A percentile compares a stretch with the other conserved stretches of the same genome.
These are phyloP conservation scores for Ascomycota sp. DNA, from an alignment of 2,329 filamentous ascomycete genomes.

Conservation along the genomic window DNA sequence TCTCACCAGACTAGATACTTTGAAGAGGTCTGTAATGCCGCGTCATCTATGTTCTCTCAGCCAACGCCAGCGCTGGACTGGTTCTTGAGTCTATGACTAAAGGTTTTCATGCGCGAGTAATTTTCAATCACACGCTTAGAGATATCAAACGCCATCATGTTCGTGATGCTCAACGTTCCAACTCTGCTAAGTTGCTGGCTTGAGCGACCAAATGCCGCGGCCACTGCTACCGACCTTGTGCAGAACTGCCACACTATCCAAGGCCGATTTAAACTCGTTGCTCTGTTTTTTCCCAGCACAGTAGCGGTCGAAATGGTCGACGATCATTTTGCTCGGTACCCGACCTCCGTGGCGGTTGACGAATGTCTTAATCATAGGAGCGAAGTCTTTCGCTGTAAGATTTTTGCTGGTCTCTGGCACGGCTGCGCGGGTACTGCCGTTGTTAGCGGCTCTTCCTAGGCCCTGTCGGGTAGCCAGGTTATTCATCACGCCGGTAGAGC, in stretches of 20 bases:
- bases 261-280: conserved; percentile 59
- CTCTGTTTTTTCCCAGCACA: conserved; percentile 43
- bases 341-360: conserved; percentile 55
- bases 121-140: too few relatives aligned
- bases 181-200: conserved; percentile 10
- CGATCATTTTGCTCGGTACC: conserved; percentile 62
- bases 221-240: conserved; percentile 33
- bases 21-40: too few relatives aligned
- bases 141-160: neutral
- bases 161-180: neutral
- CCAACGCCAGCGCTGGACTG: too few relatives aligned
- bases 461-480: conserved; percentile 36
- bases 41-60: too few relatives aligned
- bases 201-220: conserved; percentile 30
- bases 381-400: conserved; percentile 37
- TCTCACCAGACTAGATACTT: too few relatives aligned
- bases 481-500: conserved; percentile 31
- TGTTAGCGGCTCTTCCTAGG: conserved; percentile 16
- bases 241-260: conserved; percentile 54
- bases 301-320: conserved; percentile 72
- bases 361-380: conserved; percentile 54
- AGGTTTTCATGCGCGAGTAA: too few relatives aligned
- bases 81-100: too few relatives aligned
- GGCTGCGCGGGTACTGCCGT: conserved; percentile 22
- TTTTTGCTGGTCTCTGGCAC: conserved; percentile 18